Evolutionary conservation across 305 asterid genomes (phyloP), one percentile per base, ranked within the genome.

Genomic region (Coffea humblotiana): DNA sequence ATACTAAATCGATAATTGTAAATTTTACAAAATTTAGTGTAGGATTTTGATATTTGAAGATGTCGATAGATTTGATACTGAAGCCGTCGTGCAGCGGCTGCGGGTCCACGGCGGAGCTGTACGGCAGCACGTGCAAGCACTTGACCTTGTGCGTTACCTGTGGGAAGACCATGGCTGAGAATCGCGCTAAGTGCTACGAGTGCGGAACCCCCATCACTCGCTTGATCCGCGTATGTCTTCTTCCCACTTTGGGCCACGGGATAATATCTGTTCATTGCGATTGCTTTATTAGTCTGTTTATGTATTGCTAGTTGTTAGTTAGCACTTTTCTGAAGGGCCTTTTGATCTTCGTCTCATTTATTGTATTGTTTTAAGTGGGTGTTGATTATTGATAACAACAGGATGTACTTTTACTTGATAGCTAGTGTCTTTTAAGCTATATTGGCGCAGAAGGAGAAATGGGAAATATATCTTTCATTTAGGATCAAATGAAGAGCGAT

Each of bases 41-140:
- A 25, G 2, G 23, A 64, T 64, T 5, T 25, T 25, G 7, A 16
- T 12, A 64, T 12, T 40, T 10, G 71, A 75, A 70, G 67, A 86
- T 95, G 97, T 88, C 94, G 66, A 52, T 81, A 4, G 99, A 93
- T 89, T 91, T 95, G 94, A 67, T 92, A 76, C 82, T 95, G 93
- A 93, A 93, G 91, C 93, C 94, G 79, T 86, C 93, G 71, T 95
- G 99, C 84, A 75, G 89, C 78, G 94, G 92, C 65, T 95, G 99
- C 81, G 96, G 98, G 32, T 90, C 99, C 72, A 73, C 94, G 77
- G 88, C 68, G 84, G 98, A 93, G 84, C 91, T 95, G 79, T 95
- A 95, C 77, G 99, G 99, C 16, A 93, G 91, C 90, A 63, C 90
- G 75, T 95, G 99, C 94, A 95, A 93, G 92, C 99, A 95, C 78